Evolutionary conservation across 768 basidiomycete genomes (phyloP).

Genomic region (Pleurotus tuber-regium): DNA sequence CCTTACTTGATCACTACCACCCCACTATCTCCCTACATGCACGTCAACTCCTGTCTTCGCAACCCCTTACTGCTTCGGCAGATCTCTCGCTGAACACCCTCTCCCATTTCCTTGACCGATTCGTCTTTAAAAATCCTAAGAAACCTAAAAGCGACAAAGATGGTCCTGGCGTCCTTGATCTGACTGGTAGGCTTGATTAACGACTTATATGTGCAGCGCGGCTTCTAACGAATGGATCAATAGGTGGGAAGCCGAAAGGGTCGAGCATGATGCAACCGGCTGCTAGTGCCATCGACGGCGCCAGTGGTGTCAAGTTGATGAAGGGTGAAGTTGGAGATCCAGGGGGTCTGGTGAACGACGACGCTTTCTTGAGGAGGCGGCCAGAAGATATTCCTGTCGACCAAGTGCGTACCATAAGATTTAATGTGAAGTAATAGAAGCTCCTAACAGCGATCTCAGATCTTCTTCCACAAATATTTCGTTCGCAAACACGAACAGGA

Average conservation of each 20-base stretch:
- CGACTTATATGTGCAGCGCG: neutral
- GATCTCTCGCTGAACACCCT: conserved; percentile 93
- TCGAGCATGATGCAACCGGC: conserved; percentile 95
- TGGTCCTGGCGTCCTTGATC: conserved; percentile 9
- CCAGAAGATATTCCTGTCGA: conserved; percentile 80
- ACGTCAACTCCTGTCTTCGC: conserved; percentile 68
- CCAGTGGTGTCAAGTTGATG: conserved; percentile 63
- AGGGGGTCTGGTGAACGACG: conserved; percentile 64
- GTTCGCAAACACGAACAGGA: conserved; percentile 61
- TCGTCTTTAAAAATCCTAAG: conserved; percentile 97
- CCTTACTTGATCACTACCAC: conserved; percentile 84
- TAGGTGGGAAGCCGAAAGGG: conserved; percentile 54
- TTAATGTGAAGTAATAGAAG: neutral
- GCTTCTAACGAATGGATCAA: neutral
- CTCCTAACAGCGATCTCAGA: conserved; percentile 32
- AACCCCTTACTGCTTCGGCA: conserved; percentile 62
- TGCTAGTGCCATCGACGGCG: conserved; percentile 57
- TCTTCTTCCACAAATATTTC: conserved; percentile 94
- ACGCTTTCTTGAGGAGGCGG: conserved; percentile 67
- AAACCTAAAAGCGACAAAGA: conserved; percentile 39
- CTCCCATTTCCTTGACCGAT: conserved; percentile 93
- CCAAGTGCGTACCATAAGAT: conserved; percentile 50
- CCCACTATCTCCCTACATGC: conserved; percentile 88
- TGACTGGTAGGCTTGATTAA: conserved; percentile 10
- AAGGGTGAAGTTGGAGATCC: conserved; percentile 52